phyloP scores from a whole-genome alignment of 495 filamentous ascomycete species.

The Aspergillus campestris region DNA sequence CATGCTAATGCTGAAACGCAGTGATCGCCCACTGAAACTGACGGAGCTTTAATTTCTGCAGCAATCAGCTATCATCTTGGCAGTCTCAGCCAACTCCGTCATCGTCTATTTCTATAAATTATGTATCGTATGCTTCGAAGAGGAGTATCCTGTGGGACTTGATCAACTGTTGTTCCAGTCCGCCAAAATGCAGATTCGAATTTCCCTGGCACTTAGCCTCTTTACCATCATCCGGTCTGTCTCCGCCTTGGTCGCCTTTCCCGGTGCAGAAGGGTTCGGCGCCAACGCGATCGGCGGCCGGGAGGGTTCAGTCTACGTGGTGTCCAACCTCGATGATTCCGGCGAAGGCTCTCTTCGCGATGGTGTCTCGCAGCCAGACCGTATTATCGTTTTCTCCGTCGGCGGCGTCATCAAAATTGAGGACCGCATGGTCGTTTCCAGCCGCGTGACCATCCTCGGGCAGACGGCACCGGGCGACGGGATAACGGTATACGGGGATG shows the following conservation, averaged over 20 bases:
- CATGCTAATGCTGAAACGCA: no score
- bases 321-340: constrained; percentile 15
- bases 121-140: no score
- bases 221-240: constrained; percentile 1
- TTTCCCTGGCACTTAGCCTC: not conserved
- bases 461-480: constrained; percentile 13
- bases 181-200: no score
- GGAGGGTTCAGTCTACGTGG: constrained; percentile 9
- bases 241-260: constrained; percentile 10
- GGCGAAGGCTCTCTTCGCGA: constrained; percentile 10
- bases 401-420: constrained; percentile 12
- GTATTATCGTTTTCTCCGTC: constrained; percentile 11
- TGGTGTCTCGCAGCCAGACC: constrained; percentile 8
- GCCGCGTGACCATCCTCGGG: constrained; percentile 10
- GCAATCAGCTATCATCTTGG: no score
- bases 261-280: constrained; percentile 12
- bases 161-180: no score
- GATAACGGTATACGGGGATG: constrained; percentile 13
- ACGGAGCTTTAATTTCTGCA: no score
- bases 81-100: no score
- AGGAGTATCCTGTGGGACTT: no score
- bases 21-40: no score
- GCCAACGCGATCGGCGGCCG: constrained; percentile 12
- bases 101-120: no score
- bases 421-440: constrained; percentile 12